These are phyloP conservation scores for Rhodotorula sphaerocarpa DNA, from an alignment of 768 basidiomycete species.

Conservation along the genomic window DNA sequence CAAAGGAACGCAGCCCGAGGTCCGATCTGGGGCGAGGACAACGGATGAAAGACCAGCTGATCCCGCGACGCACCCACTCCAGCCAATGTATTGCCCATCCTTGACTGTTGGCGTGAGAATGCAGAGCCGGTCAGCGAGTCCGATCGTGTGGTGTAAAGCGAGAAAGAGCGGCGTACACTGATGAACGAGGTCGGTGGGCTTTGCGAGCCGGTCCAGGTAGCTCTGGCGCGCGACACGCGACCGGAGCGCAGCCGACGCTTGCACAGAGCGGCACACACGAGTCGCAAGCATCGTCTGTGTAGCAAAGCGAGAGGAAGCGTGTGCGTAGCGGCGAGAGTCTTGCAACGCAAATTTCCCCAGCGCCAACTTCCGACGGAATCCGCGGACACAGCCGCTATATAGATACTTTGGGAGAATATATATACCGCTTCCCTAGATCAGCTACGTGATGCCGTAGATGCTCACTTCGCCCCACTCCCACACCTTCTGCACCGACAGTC, in stretches of 20 bases:
- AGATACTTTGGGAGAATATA: too few species aligned
- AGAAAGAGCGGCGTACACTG: not conserved
- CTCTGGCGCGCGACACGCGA: constrained; percentile 7
- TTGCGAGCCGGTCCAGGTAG: constrained; percentile 10
- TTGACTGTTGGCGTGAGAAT: constrained; percentile 10
- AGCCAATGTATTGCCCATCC: constrained; percentile 26
- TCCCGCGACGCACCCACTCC: constrained; percentile 10
- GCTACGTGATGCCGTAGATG: too few species aligned
- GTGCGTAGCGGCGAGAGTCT: too few species aligned
- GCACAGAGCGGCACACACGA: not conserved
- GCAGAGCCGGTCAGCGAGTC: too few species aligned
- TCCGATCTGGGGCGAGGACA: too few species aligned
- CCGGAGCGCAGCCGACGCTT: not conserved
- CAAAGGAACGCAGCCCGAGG: too few species aligned
- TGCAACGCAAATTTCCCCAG: too few species aligned
- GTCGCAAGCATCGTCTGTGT: constrained; percentile 5
- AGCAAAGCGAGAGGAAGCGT: not conserved
- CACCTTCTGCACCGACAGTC: constrained; percentile 17
- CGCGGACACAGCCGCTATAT: too few species aligned
- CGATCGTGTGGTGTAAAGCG: not conserved
- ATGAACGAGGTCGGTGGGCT: constrained; percentile 2
- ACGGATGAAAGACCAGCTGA: too few species aligned
- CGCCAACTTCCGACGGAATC: too few species aligned
- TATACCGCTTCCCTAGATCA: too few species aligned
- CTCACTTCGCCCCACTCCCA: constrained; percentile 31